A percentile compares a stretch with the other conserved stretches of the same genome.
These are phyloP conservation scores for Porphyrellus cyaneotinctus DNA, from an alignment of 768 basidiomycete genomes.

Conservation along the genomic window DNA sequence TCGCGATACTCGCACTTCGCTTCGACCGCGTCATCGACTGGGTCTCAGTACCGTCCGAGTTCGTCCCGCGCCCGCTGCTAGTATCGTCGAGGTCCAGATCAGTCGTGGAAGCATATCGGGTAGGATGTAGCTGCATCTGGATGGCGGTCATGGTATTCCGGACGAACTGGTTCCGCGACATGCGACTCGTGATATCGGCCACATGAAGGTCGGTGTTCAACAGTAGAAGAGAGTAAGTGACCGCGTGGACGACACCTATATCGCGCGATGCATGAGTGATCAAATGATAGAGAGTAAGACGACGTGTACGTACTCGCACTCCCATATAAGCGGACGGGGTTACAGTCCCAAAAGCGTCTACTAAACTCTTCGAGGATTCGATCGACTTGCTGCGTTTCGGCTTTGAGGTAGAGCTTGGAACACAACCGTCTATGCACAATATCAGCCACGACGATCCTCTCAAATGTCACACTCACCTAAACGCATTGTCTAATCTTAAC, in stretches of 20 bases:
- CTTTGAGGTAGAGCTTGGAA: slow-evolving; percentile 88
- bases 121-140: slow-evolving; percentile 68
- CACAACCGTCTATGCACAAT: slow-evolving; percentile 63
- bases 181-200: slow-evolving; percentile 80
- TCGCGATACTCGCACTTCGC: slow-evolving; percentile 78
- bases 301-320: slow-evolving; percentile 62
- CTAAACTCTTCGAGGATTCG: slow-evolving; percentile 93
- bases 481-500: slow-evolving; percentile 81
- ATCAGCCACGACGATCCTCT: neutral
- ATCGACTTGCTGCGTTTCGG: slow-evolving; percentile 97
- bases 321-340: slow-evolving; percentile 75
- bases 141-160: slow-evolving; percentile 88
- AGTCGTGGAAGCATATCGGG: slow-evolving; percentile 49
- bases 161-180: slow-evolving; percentile 91
- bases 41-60: slow-evolving; percentile 56
- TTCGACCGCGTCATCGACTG: slow-evolving; percentile 49
- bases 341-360: slow-evolving; percentile 87
- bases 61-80: slow-evolving; percentile 52
- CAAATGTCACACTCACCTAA: slow-evolving; percentile 52
- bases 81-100: slow-evolving; percentile 67
- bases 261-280: slow-evolving; percentile 1
- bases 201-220: slow-evolving; percentile 98
- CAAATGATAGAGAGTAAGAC: neutral
- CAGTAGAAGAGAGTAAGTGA: slow-evolving; percentile 87
- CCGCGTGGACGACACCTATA: slow-evolving; percentile 89